phyloP scores from a whole-genome alignment of 306 rosid species.

The Luffa aegyptiaca region DNA sequence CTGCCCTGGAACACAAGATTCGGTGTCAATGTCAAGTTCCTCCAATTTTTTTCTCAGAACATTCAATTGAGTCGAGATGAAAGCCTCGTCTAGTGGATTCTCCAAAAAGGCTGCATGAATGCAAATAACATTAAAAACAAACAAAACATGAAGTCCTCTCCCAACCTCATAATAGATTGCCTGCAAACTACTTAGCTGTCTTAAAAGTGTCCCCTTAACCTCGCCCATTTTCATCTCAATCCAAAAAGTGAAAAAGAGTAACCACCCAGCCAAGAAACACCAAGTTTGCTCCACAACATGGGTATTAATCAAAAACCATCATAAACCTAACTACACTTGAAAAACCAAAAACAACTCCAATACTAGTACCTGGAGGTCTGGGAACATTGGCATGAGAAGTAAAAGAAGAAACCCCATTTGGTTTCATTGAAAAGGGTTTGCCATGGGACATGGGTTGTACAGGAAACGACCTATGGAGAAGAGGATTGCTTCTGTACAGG shows the following conservation, averaged over 20 bases:
- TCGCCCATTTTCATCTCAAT: neutral
- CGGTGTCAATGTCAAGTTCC: constrained; percentile 42
- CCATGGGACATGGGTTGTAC: constrained; percentile 26
- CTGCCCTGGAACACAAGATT: constrained; percentile 46
- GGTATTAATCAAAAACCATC: neutral
- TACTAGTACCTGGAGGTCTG: constrained; percentile 5
- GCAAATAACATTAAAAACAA: constrained; percentile 1
- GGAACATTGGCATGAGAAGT: constrained; percentile 30
- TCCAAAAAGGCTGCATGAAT: constrained; percentile 28
- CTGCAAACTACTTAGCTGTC: neutral
- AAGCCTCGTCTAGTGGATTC: constrained; percentile 14
- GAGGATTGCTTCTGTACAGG: constrained; percentile 15
- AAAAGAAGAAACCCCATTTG: constrained; percentile 45
- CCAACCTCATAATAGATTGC: neutral
- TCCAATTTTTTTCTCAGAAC: constrained; percentile 36
- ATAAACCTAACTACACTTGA: neutral
- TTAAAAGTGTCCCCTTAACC: neutral
- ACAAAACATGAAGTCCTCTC: neutral
- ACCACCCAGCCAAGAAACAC: neutral
- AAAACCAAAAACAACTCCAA: neutral
- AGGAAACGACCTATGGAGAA: constrained; percentile 27
- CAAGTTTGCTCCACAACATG: neutral
- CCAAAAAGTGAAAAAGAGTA: neutral
- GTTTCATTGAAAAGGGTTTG: constrained; percentile 30
- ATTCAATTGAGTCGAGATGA: constrained; percentile 2